Evolutionary conservation across 2,329 filamentous ascomycete species (phyloP), one percentile per base, ranked within the genome.

Genomic region (Chalaropsis ovoidea): DNA sequence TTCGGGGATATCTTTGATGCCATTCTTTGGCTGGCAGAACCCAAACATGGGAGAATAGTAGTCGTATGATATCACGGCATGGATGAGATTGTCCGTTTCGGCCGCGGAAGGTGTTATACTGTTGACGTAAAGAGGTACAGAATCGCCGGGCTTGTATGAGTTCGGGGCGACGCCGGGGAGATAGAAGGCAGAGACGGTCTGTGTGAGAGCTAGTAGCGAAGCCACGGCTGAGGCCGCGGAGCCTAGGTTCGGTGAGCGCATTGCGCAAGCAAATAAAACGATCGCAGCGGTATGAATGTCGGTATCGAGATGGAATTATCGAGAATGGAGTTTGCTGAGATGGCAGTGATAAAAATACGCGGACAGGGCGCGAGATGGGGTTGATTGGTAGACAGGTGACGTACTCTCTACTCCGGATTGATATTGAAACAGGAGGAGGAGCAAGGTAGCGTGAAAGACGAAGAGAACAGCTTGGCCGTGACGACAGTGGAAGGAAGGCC

Each of bases 101-200:
- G 88, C 88, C 58, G 90, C 86, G 58, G 92, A 85, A 3, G 94
- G 93, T 52, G 90, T 94, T 71, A 99, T 87, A 73, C 87, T 87
- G 78, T 99, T 99, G 75, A 99, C 94, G 72, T 89, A 87, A 61
- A 99, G 83, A 27, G 92, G 90, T 27, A 99, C 94, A 31, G 78
- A 78, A 71, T 94, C 89, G 73, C 86, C 88, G 63, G 80, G 78
- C 72, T 89, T 85, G 79, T 99, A 99, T 66, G 93, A 93, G 54
- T 90, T 95, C 24, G 94, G 94, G 70, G 93, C 92, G 71, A 96
- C 91, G 70, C 94, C 94, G 45, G 93, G 94, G 49, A 99, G 88
- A 78, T 99, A 99, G 79, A 97, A 99, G 65, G 90, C 90, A 1
- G 85, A 81, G 15, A 80, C 76, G 43, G 85, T 74, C 68, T 82